Evolutionary conservation across 768 basidiomycete species (phyloP), one percentile per base, ranked within the genome.

Genomic region (Amanita jacksonii): DNA sequence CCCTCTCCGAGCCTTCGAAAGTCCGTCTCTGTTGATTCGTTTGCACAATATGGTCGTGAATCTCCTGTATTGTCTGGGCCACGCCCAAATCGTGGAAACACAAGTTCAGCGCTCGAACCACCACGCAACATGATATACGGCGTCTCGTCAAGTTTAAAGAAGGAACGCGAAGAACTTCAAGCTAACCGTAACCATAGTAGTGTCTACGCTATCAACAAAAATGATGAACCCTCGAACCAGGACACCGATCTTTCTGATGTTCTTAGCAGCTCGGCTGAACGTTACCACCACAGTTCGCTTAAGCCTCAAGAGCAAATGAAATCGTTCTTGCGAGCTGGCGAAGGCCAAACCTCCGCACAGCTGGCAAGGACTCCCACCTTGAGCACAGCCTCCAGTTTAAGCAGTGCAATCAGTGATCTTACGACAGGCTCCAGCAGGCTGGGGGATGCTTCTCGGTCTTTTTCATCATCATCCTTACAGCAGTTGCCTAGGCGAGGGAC

Each of bases 1-100:
- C 60, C 65, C 16, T 54, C 66, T 16, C 62, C 66, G 36, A 60
- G 56, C 47, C 72, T 87, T 43, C 73, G 82, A 53, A 86, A 86
- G 64, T 81, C 84, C 22, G 62, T 82, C 48, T 87, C 85, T 16
- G 83, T 79, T 48, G 85, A 87, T 60, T 87, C 85, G 8, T 81
- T 87, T 58, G 70, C 74, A 38, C 65, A 64, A 27, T 66, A 66
- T 54, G 61, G 62, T 51, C 65, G 63, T 51, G 65, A 69, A 33
- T 58, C 57, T 38, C 47, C 60, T 22, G 51, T 61, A 7, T 47
- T 57, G 43, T 52, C 60, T 16, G 53, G 55, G 31, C 58, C 66
- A 32, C 64, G 68, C 3, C 61, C 66, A 13, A 63, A 61, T 54
- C 61, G 70, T 53, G 62, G 56, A 49, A 58, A 60, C 46, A 58